Evolutionary conservation across 768 basidiomycete species (phyloP), one percentile per base, ranked within the genome.

Genomic region (Amanita muscaria): DNA sequence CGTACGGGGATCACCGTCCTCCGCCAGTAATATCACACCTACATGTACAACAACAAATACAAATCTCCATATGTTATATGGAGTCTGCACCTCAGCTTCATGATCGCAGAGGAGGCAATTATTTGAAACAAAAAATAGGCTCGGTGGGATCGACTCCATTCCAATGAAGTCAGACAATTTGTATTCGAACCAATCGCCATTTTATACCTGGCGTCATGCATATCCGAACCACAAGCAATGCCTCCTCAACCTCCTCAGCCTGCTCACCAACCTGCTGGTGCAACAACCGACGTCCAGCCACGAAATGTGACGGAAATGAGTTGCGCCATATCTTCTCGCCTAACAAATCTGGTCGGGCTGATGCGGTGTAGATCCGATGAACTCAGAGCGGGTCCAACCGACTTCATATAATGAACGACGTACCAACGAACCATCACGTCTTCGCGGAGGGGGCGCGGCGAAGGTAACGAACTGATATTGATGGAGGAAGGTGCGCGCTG

Each of bases 371-470:
- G 43, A 44, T 36, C 9, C 43, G 23, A 25, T 29, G 43, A 25
- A 37, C 25, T 2, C 27, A 29, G 7, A 29, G 27, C 27, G 12
- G 27, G 7, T 6, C 7, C 27, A 29, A 12, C 27, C 27, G 7
- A 6, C 27, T 29, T 29, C 27, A 11, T 8, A 36, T 3, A 7
- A 24, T 34, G 23, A n/a, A 19, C 31, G 19, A 22, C 23, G 14
- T 32, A 42, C 15, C 21, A 44, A 12, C 33, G 16, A 21, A 44
- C 16, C 43, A 9, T 35, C 23, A 9, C 43, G 36, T 31, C 15
- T 46, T 21, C 44, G 44, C 11, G 44, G 44, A 23, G 44, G 43
- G n/a, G 43, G 43, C 16, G 33, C 34, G 16, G 43, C 33, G 22
- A 44, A 37, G 43, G 43, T 44, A 44, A n/a, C n/a, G n/a, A 11